Evolutionary conservation across 176 grass and related monocot genomes (phyloP).

Genomic region (Miscanthus lutarioriparius): DNA sequence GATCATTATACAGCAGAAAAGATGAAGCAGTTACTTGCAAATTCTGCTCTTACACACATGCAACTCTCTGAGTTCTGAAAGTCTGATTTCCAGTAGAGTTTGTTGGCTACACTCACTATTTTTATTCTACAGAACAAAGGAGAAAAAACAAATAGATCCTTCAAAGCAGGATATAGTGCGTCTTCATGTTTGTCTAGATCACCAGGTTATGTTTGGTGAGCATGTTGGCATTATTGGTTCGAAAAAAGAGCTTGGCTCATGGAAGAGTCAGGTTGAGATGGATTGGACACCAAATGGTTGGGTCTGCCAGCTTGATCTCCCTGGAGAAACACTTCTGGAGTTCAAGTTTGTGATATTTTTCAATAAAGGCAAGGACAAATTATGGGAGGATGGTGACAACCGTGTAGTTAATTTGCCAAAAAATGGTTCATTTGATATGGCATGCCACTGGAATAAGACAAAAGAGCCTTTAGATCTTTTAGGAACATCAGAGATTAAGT

Average conservation of each 20-base stretch:
- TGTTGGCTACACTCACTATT: not conserved
- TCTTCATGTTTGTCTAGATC: slow-evolving; percentile 55
- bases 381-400: slow-evolving; percentile 77
- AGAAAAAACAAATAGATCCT: slow-evolving; percentile 25
- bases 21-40: not conserved
- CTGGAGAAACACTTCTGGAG: slow-evolving; percentile 49
- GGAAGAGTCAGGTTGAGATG: slow-evolving; percentile 64
- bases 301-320: slow-evolving; percentile 64
- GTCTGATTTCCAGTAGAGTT: slow-evolving; percentile 18
- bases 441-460: slow-evolving; percentile 79
- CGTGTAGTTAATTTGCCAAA: slow-evolving; percentile 59
- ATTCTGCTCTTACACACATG: not conserved
- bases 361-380: slow-evolving; percentile 53
- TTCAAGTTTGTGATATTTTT: slow-evolving; percentile 83
- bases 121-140: slow-evolving; percentile 57
- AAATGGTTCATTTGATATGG: slow-evolving; percentile 59
- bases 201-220: slow-evolving; percentile 91
- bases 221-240: slow-evolving; percentile 81
- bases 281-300: slow-evolving; percentile 79
- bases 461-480: slow-evolving; percentile 54
- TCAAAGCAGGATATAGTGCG: slow-evolving; percentile 39
- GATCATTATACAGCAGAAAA: not conserved
- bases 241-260: slow-evolving; percentile 68
- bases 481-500: slow-evolving; percentile 23
- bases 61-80: not conserved